These are phyloP conservation scores for Petunia axillaris DNA, from an alignment of 257 asterid species.

Conservation along the genomic window DNA sequence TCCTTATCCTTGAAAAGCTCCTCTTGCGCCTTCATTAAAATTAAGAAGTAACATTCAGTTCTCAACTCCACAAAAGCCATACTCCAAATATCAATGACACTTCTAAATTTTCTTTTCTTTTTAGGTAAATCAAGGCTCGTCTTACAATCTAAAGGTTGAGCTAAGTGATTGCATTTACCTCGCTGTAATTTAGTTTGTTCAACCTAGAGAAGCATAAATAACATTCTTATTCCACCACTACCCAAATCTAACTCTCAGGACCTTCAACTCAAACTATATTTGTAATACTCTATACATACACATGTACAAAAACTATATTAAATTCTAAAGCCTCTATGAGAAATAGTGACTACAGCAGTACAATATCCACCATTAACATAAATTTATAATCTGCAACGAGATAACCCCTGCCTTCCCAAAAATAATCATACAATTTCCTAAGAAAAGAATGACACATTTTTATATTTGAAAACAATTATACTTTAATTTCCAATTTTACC, in stretches of 20 bases:
- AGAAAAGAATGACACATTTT: no score
- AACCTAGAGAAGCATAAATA: neutral
- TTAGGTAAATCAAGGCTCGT: neutral
- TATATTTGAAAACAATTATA: no score
- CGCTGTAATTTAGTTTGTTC: neutral
- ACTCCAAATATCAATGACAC: neutral
- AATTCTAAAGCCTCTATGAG: neutral
- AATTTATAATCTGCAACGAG: neutral
- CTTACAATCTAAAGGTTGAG: neutral
- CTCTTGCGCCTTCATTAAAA: slow-evolving; percentile 60
- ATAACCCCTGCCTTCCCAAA: no score
- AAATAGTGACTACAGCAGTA: neutral
- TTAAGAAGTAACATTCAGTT: neutral
- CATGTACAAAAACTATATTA: no score
- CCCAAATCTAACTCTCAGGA: neutral
- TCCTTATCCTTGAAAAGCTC: slow-evolving; percentile 61
- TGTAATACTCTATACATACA: no score
- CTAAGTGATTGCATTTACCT: neutral
- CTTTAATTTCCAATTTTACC: no score
- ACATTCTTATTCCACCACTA: neutral
- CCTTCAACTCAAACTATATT: neutral
- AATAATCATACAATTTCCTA: no score
- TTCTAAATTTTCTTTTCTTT: neutral
- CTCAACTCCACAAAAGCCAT: slow-evolving; percentile 14
- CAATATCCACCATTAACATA: neutral